Base-by-base conservation (phyloP, 2,329 filamentous ascomycete genomes). In the Ophiostoma populinum region DNA sequence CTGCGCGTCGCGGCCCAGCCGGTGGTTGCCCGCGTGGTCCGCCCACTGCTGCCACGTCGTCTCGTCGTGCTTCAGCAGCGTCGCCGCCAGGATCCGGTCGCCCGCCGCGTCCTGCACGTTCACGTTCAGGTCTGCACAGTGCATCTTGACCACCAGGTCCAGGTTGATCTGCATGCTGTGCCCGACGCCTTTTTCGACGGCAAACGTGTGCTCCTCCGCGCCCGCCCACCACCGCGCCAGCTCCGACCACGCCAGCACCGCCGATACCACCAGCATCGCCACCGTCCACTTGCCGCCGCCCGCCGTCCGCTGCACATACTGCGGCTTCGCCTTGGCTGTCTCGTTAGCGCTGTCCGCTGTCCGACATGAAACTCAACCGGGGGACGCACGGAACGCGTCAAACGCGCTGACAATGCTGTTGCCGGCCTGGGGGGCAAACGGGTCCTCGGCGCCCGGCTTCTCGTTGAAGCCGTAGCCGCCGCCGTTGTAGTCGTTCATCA, bases 101-200 rank as follows among this genome's bases (percentile, higher is more conserved):
- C 90, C 86, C 0, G 83, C 74, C 2, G 87, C 86, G 55, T 98
- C 90, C 61, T 95, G 90, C 34, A 98, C 86, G 58, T 98, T 95
- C 56, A 98, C 65, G 58, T 93, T 81, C n/a, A 98, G 59, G 51
- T 92, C 78, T 38, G 66, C 59, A 62, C 90, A 98, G 46, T 67
- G 62, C 90, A 98, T 98, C 35, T 67, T 67, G 32, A 98, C 66
- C 5, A 95, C 81, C n/a, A 92, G 65, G 56, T 98, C 90, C 39
- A 98, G 62, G 60, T 98, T 98, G 58, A 98, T 79, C 57, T 95
- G 86, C 54, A 98, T 70, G 42, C 75, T 68, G 55, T 83, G 83
- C 3, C 80, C 78, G 25, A 98, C 68, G 45, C 82, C 82, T 57
- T 92, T 90, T 56, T 95, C 90, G 38, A 98, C 87, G 40, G 77